Evolutionary conservation across 202 grass and related monocot genomes (phyloP), one percentile per base, ranked within the genome.

Genomic region (Schoenoplectus tabernaemontani): DNA sequence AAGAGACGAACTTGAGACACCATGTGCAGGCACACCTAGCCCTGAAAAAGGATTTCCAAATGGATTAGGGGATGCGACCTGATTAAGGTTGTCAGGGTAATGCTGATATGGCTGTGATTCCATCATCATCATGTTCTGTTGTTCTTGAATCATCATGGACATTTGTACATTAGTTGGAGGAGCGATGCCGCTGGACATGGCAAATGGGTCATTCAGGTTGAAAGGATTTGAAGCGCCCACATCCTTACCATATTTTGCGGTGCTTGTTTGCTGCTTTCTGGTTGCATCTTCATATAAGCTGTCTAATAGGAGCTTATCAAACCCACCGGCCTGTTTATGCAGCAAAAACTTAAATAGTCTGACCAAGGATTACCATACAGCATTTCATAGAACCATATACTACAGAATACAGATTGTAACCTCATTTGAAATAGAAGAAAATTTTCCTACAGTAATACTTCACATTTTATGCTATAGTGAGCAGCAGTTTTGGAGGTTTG

Each of bases 121-220:
- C 85, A 80, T 88, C 76, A 89, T 88, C 3, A 85, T 72, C 83
- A 84, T 80, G 54, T 80, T 82, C 5, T 87, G 85, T 69, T 87
- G 85, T 57, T 92, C 84, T 60, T 70, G 85, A 16, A 74, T 44
- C 85, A 91, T 91, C 83, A 81, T 60, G 23, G 87, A 86, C 87
- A 90, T 97, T 63, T 97, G 93, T 66, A 93, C 91, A 13, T 72
- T 78, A 7, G 85, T 86, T 39, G 93, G 89, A 26, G 82, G 89
- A 22, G 82, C 78, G 10, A 97, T 79, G 58, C 71, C 62, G 9
- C 36, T 85, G 4, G 87, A 91, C 83, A 83, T 82, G 11, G 93
- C 83, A 57, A 93, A 97, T 2, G 93, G 85, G 44, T 93, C 85
- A 6, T 73, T 69, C 22, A n/a, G 16, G 9, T 89, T 89, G 1